These are phyloP conservation scores for Solanum virginianum DNA, from an alignment of 257 asterid species.

Conservation along the genomic window DNA sequence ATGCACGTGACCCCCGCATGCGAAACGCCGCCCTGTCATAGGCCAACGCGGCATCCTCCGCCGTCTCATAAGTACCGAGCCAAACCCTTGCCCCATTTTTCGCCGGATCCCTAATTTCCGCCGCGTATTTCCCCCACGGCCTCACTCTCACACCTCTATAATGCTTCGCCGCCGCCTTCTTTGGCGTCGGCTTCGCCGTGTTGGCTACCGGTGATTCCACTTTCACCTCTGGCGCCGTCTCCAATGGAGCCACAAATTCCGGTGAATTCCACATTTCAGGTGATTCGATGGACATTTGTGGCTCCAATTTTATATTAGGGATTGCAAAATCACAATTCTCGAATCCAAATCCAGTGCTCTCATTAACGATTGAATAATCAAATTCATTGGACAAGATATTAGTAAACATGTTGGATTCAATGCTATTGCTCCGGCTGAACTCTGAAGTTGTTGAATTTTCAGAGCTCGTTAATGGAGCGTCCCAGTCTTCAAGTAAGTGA, in stretches of 20 bases:
- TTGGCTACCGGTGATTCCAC: not conserved
- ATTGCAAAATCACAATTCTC: not conserved
- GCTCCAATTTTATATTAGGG: slow-evolving; percentile 5
- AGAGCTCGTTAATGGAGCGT: not conserved
- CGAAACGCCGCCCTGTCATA: slow-evolving; percentile 36
- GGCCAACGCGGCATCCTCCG: slow-evolving; percentile 40
- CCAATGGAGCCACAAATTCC: not conserved
- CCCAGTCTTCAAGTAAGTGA: slow-evolving; percentile 17
- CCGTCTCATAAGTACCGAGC: slow-evolving; percentile 33
- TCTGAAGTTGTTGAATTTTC: not conserved
- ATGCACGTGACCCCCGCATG: slow-evolving; percentile 34
- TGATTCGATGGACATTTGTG: not conserved
- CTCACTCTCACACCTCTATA: slow-evolving; percentile 29
- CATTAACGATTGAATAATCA: not conserved
- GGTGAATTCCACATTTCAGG: not conserved
- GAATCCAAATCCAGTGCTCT: not conserved
- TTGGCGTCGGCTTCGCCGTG: not conserved
- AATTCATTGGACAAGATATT: not conserved
- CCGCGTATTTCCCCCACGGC: slow-evolving; percentile 43
- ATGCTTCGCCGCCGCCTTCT: slow-evolving; percentile 11
- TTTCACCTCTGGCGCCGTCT: not conserved
- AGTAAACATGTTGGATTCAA: not conserved
- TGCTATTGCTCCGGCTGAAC: not conserved
- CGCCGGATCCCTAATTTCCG: slow-evolving; percentile 37
- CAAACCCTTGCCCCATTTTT: slow-evolving; percentile 32